Conservation (phyloP, 169 alveolate genomes). For the Sarcocystis neurona region DNA sequence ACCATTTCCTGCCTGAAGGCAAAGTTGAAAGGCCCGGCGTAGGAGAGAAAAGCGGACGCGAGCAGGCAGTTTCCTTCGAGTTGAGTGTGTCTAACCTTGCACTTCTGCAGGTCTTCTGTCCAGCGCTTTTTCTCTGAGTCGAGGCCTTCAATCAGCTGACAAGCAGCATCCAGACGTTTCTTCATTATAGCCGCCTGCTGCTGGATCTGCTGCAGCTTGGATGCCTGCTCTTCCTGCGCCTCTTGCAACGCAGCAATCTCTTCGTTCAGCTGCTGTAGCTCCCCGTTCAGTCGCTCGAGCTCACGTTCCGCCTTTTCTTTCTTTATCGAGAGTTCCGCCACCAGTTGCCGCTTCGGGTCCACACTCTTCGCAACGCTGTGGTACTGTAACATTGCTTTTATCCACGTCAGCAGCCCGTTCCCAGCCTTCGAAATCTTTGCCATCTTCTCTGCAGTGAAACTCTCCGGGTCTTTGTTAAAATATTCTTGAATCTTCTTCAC, state of each 20-base stretch:
- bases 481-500: slow-evolving; percentile 79
- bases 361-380: slow-evolving; percentile 88
- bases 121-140: slow-evolving; percentile 85
- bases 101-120: slow-evolving; percentile 83
- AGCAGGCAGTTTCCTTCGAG: slow-evolving; percentile 90
- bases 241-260: slow-evolving; percentile 81
- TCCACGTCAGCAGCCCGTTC: slow-evolving; percentile 89
- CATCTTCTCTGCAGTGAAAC: slow-evolving; percentile 80
- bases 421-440: slow-evolving; percentile 86
- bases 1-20: slow-evolving; percentile 90
- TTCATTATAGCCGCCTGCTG: slow-evolving; percentile 84
- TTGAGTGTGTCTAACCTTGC: slow-evolving; percentile 78
- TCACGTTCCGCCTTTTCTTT: slow-evolving; percentile 86
- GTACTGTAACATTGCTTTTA: slow-evolving; percentile 84
- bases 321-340: slow-evolving; percentile 83
- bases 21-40: slow-evolving; percentile 91
- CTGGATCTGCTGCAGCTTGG: slow-evolving; percentile 84
- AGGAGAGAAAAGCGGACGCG: slow-evolving; percentile 89
- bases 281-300: slow-evolving; percentile 77
- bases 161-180: slow-evolving; percentile 87
- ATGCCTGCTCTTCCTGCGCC: slow-evolving; percentile 84
- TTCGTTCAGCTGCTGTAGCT: slow-evolving; percentile 79
- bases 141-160: slow-evolving; percentile 88
- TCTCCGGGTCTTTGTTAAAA: slow-evolving; percentile 82
- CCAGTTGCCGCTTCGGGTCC: slow-evolving; percentile 87